Conservation (phyloP, 352 stramenopile genomes). For the Globisporangium yorkense region DNA sequence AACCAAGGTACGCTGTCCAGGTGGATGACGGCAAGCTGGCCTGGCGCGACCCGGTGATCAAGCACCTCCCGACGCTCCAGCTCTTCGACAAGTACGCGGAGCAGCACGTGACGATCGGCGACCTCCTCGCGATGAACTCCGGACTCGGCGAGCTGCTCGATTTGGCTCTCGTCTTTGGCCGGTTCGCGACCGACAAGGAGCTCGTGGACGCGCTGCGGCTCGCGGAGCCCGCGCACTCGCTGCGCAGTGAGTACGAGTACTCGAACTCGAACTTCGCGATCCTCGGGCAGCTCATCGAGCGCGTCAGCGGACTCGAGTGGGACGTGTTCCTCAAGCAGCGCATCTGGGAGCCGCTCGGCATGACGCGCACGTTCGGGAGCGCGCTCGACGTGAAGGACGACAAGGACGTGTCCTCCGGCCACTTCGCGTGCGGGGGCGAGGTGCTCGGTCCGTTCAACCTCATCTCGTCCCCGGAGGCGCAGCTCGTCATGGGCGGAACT, state of each 20-base stretch:
- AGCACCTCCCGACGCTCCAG: conserved; percentile 39
- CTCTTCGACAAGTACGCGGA: conserved; percentile 61
- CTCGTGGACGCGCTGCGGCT: conserved; percentile 28
- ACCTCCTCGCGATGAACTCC: conserved; percentile 61
- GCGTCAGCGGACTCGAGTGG: conserved; percentile 40
- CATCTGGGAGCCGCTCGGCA: conserved; percentile 49
- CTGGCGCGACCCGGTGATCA: conserved; percentile 52
- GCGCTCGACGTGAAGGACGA: conserved; percentile 19
- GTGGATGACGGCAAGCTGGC: conserved; percentile 46
- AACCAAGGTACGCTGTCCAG: conserved; percentile 1
- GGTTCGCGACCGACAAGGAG: conserved; percentile 31
- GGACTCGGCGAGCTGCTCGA: conserved; percentile 25
- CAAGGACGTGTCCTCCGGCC: conserved; percentile 31
- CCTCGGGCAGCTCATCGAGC: conserved; percentile 50
- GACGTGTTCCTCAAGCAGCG: conserved; percentile 38
- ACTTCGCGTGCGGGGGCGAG: conserved; percentile 43
- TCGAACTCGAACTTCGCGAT: conserved; percentile 60
- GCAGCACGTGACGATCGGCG: conserved; percentile 37
- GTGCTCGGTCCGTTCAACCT: conserved; percentile 42
- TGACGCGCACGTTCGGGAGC: conserved; percentile 47
- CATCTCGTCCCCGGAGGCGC: conserved; percentile 21
- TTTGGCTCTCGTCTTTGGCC: conserved; percentile 22
- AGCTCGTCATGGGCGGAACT: conserved; percentile 18
- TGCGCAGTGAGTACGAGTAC: conserved; percentile 51
- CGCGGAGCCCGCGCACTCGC: conserved; percentile 30